These are phyloP conservation scores for Phytophthora tentaculata DNA, from an alignment of 352 stramenopile species.

Conservation along the genomic window DNA sequence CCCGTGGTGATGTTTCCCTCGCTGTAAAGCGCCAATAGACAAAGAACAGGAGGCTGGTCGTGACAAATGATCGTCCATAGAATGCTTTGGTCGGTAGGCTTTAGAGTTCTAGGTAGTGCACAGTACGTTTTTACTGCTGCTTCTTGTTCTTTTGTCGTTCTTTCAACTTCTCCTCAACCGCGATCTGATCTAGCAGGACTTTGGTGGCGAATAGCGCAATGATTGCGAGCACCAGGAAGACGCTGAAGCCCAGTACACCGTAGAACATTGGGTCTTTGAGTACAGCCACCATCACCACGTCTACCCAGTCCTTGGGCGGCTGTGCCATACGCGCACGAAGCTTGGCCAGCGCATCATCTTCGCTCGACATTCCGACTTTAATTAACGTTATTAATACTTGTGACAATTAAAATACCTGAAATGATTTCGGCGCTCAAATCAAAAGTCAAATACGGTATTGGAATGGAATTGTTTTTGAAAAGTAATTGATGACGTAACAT, in stretches of 20 bases:
- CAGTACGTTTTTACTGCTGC: constrained; percentile 20
- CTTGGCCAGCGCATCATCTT: constrained; percentile 32
- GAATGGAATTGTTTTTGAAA: too few species aligned
- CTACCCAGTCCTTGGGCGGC: constrained; percentile 67
- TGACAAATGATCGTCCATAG: too few species aligned
- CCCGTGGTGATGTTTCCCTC: constrained; percentile 56
- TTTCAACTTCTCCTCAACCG: constrained; percentile 48
- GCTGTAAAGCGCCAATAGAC: constrained; percentile 19
- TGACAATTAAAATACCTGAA: too few species aligned
- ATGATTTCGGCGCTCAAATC: too few species aligned
- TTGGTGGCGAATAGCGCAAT: constrained; percentile 68
- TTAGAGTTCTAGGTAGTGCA: constrained; percentile 28
- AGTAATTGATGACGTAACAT: constrained; percentile 14
- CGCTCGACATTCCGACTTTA: constrained; percentile 16
- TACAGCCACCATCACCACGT: constrained; percentile 64
- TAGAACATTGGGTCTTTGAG: constrained; percentile 75
- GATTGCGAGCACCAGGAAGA: constrained; percentile 57
- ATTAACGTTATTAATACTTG: too few species aligned
- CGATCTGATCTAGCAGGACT: constrained; percentile 64
- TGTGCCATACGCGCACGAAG: constrained; percentile 56
- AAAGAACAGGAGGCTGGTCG: constrained; percentile 1
- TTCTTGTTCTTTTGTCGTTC: constrained; percentile 29
- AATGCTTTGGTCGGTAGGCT: constrained; percentile 8
- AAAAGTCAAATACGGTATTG: too few species aligned
- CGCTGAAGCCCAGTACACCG: constrained; percentile 38